phyloP scores from a whole-genome alignment of 306 rosid genomes.

The Cucumis hystrix region DNA sequence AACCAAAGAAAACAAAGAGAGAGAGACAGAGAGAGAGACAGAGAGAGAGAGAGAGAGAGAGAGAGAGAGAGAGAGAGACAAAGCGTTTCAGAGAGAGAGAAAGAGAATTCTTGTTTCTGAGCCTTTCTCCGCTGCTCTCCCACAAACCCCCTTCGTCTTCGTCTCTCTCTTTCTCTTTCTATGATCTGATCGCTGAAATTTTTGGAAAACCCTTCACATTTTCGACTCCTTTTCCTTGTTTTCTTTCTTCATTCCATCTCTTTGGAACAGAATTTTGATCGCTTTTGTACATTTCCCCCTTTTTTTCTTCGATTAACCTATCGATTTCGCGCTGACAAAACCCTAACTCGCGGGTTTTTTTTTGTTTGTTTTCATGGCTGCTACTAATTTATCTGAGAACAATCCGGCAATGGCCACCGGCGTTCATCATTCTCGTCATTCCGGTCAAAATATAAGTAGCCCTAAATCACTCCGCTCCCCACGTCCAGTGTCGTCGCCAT shows the following conservation, averaged over 20 bases:
- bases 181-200: conserved; percentile 53
- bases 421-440: conserved; percentile 26
- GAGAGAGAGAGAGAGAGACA: not conserved
- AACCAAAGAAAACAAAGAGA: conserved; percentile 3
- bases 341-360: conserved; percentile 18
- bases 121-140: not conserved
- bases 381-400: conserved; percentile 2
- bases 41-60: not conserved
- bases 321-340: conserved; percentile 14
- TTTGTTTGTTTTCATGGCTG: conserved; percentile 21
- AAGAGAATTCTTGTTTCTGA: conserved; percentile 8
- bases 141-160: not conserved
- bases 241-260: not conserved
- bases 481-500: conserved; percentile 21
- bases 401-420: conserved; percentile 1
- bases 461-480: conserved; percentile 29
- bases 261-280: not conserved
- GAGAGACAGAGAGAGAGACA: not conserved
- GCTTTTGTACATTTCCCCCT: conserved; percentile 11
- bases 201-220: conserved; percentile 31
- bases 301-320: conserved; percentile 29
- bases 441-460: conserved; percentile 14
- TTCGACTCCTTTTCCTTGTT: conserved; percentile 9
- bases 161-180: conserved; percentile 16
- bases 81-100: not conserved